Conservation (phyloP, 768 basidiomycete species). For the Boletus pseudo-olivaceus region DNA sequence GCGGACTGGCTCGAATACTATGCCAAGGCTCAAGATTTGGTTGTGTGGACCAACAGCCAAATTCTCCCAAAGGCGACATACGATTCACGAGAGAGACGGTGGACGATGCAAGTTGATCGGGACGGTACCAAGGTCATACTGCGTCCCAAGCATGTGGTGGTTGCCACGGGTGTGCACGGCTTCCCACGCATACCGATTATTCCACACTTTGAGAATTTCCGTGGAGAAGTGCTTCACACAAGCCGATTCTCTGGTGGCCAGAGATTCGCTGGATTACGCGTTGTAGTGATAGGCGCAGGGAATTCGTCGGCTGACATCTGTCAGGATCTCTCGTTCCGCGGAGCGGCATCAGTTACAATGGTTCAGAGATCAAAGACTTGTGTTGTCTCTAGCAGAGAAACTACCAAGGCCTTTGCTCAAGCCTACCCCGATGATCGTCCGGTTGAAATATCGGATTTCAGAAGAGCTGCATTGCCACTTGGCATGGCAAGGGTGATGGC, state of each 20-base stretch:
- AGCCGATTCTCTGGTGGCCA: slow-evolving; percentile 11
- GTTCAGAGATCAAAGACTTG: slow-evolving; percentile 3
- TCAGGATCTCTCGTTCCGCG: slow-evolving; percentile 4
- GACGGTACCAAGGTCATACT: background rate
- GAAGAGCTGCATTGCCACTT: background rate
- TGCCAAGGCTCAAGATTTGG: slow-evolving; percentile 1
- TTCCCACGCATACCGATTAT: background rate
- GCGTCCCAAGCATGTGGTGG: slow-evolving; percentile 1
- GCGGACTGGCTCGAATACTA: slow-evolving; percentile 6
- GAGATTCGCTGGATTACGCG: slow-evolving; percentile 29
- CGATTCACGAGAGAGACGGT: background rate
- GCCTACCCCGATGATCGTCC: background rate
- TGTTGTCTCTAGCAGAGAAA: background rate
- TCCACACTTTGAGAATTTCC: background rate
- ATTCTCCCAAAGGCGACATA: slow-evolving; percentile 1
- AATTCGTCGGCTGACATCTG: slow-evolving; percentile 3
- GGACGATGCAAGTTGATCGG: background rate
- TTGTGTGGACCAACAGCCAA: slow-evolving; percentile 7
- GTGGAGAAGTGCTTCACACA: slow-evolving; percentile 4
- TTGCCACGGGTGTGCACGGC: slow-evolving; percentile 5
- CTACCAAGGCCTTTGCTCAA: background rate
- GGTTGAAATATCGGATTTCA: slow-evolving; percentile 5
- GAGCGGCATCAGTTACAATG: slow-evolving; percentile 4
- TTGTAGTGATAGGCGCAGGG: background rate
- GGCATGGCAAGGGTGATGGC: background rate